Evolutionary conservation across 2,329 filamentous ascomycete genomes (phyloP), one percentile per base, ranked within the genome.

Genomic region (Claviceps sp.): DNA sequence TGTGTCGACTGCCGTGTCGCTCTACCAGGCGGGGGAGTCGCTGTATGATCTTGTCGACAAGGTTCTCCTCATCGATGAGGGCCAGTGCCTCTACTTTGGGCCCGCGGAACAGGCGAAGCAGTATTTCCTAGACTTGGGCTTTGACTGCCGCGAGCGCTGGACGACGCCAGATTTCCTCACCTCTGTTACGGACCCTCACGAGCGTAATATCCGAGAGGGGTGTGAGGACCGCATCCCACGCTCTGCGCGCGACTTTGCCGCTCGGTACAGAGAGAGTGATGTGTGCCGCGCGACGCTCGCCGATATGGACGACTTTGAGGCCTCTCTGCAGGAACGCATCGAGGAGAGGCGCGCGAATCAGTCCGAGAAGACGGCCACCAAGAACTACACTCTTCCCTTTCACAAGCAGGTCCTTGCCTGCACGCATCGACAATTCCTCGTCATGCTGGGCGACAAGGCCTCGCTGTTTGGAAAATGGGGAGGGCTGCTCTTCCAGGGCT

Each of bases 401-500:
- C 68, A 77, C 44, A 77, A 82, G 22, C 89, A 94, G 65, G 84
- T 93, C 4, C 61, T 78, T 17, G 81, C 82, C 5, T 73, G 84
- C 68, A 86, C 85, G 0, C 75, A 82, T 54, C 79, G 89, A 17
- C 87, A 94, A 64, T 84, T 89, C 60, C 88, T 87, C 80, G 76
- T 94, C 34, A 78, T 89, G 30, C 77, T 79, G 62, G 87, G 88
- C 42, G 87, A 94, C 65, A 81, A 75, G 52, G 82, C 82, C 0
- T 86, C 86, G 0, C 72, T 93, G 0, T 84, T 84, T 61, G 91
- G 86, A 22, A 93, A 93, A 62, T 78, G 85, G 61, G 85, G 89
- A 62, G 88, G 89, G 58, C 84, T 90, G 52, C 65, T 93, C 46
- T 79, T 85, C 53, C 87, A 89, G 61, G 73, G 69, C 1, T 73